Evolutionary conservation across 257 asterid genomes (phyloP).

Genomic region (Scutellaria barbata): DNA sequence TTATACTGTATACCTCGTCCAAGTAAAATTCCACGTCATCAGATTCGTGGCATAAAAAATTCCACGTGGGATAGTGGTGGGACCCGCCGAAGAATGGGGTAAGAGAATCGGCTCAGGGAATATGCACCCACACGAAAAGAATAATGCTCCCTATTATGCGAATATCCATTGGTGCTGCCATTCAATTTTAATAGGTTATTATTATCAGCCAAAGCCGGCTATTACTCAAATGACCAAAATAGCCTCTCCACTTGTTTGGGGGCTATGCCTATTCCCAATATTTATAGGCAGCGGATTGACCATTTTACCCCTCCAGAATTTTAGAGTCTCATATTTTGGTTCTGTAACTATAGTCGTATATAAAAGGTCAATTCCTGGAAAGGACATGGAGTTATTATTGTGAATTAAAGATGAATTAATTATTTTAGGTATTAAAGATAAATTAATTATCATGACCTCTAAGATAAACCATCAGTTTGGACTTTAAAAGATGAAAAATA

Average conservation of each 20-base stretch:
- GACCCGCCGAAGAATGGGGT: background rate
- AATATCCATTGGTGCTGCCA: slow-evolving; percentile 28
- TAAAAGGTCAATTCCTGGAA: too few relatives aligned
- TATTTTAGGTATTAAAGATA: too few relatives aligned
- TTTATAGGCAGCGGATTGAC: background rate
- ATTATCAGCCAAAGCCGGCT: slow-evolving; percentile 19
- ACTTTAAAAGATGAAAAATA: too few relatives aligned
- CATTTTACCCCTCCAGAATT: slow-evolving; percentile 8
- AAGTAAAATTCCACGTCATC: slow-evolving; percentile 38
- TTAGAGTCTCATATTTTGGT: background rate
- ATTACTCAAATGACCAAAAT: background rate
- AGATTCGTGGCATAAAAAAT: background rate
- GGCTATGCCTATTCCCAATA: background rate
- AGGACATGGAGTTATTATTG: too few relatives aligned
- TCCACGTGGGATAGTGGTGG: slow-evolving; percentile 36
- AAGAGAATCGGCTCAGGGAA: slow-evolving; percentile 33
- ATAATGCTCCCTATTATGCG: slow-evolving; percentile 44
- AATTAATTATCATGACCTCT: too few relatives aligned
- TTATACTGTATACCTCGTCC: slow-evolving; percentile 9
- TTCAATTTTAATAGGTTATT: background rate
- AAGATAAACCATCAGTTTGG: too few relatives aligned
- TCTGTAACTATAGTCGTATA: too few relatives aligned
- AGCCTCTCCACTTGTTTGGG: background rate
- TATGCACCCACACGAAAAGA: slow-evolving; percentile 42
- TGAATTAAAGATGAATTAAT: too few relatives aligned